Percentiles rank a stretch among this genome's conserved stretches.
phyloP scores from a whole-genome alignment of 2,329 filamentous ascomycete species.

The Diaporthe velutina region DNA sequence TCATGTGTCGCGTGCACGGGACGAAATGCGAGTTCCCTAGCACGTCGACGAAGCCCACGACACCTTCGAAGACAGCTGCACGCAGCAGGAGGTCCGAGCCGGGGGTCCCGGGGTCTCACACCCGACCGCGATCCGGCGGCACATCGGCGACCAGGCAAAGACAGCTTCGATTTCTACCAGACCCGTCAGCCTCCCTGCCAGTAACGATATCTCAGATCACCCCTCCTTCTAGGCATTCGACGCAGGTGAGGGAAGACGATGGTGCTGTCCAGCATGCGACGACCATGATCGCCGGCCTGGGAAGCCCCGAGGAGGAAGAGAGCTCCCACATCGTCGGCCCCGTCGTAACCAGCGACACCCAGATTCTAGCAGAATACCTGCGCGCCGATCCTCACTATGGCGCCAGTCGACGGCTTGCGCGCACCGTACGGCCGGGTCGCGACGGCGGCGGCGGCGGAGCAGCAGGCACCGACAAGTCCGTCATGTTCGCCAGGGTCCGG shows the following conservation, averaged over 20 bases:
- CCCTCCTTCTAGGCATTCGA: background rate
- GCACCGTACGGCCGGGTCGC: conserved; percentile 43
- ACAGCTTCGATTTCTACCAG: background rate
- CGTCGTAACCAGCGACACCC: conserved; percentile 70
- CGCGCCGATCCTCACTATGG: conserved; percentile 44
- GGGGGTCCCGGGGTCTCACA: background rate
- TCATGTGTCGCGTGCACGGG: conserved; percentile 70
- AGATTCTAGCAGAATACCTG: conserved; percentile 71
- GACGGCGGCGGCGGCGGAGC: conserved; percentile 55
- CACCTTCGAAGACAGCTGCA: background rate
- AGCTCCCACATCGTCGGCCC: conserved; percentile 69
- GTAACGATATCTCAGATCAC: background rate
- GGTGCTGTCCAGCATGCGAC: conserved; percentile 45
- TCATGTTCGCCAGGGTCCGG: conserved; percentile 61
- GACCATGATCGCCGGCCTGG: conserved; percentile 46
- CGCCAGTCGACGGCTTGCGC: conserved; percentile 45
- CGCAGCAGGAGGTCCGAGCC: background rate
- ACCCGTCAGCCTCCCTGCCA: background rate
- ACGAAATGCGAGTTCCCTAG: conserved; percentile 68
- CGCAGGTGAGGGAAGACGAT: background rate
- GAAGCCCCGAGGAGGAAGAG: conserved; percentile 52
- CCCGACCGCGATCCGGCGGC: background rate
- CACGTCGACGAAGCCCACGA: conserved; percentile 3
- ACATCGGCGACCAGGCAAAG: background rate
- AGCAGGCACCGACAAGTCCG: conserved; percentile 58